Evolutionary conservation across 2,329 filamentous ascomycete genomes (phyloP).

Genomic region (Pseudogymnoascus sp.): DNA sequence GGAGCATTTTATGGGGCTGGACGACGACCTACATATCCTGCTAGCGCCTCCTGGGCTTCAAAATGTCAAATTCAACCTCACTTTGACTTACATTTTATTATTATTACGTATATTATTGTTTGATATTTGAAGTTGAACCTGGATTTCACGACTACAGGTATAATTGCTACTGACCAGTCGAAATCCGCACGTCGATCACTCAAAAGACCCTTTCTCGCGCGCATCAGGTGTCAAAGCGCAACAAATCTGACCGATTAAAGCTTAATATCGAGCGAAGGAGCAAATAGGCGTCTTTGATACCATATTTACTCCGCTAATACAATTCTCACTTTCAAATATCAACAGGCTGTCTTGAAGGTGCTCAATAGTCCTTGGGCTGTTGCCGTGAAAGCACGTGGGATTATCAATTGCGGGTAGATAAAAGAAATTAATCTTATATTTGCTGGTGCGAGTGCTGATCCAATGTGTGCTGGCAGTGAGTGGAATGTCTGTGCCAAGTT

Average conservation of each 20-base stretch:
- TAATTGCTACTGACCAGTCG: neutral
- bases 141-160: neutral
- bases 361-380: neutral
- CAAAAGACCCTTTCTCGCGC: neutral
- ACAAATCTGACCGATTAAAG: neutral
- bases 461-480: conserved; percentile 1
- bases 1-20: conserved; percentile 1
- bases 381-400: neutral
- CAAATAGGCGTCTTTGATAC: neutral
- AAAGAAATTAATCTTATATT: neutral
- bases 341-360: neutral
- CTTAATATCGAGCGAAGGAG: neutral
- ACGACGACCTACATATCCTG: neutral
- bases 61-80: conserved; percentile 2
- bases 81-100: neutral
- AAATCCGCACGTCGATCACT: neutral
- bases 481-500: conserved; percentile 1
- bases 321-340: neutral
- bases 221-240: neutral
- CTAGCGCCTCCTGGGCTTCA: neutral
- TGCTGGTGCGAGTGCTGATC: neutral
- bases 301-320: neutral
- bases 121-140: neutral
- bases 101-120: too few species aligned
- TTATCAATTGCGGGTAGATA: neutral